Evolutionary conservation across 208 protist species (phyloP).

Genomic region (Crithidia mellificae): DNA sequence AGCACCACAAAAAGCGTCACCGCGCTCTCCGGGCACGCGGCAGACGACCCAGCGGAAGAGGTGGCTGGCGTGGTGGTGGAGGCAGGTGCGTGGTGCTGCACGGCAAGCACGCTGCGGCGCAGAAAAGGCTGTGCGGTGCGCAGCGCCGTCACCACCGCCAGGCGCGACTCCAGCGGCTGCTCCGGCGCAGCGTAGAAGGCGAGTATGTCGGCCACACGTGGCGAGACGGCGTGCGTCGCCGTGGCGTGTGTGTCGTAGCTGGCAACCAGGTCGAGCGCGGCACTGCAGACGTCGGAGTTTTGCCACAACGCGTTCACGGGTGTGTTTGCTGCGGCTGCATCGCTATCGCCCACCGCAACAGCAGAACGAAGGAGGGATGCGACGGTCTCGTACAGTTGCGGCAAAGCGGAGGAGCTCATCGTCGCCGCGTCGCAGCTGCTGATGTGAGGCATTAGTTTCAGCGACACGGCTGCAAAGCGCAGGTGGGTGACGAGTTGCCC

Average conservation of each 20-base stretch:
- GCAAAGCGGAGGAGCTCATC: background rate
- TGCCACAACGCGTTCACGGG: conserved; percentile 5
- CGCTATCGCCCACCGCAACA: background rate
- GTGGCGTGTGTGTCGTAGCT: conserved; percentile 22
- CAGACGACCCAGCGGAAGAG: no score
- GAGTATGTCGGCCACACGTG: conserved; percentile 35
- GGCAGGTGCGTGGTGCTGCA: background rate
- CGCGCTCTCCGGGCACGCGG: conserved; percentile 2
- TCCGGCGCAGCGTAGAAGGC: conserved; percentile 52
- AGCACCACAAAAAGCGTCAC: conserved; percentile 53
- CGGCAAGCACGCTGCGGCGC: conserved; percentile 8
- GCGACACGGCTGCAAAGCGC: conserved; percentile 19
- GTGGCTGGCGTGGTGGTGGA: no score
- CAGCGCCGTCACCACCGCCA: conserved; percentile 58
- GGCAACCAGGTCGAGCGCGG: conserved; percentile 42
- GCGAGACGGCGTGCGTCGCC: conserved; percentile 17
- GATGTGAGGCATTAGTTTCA: background rate
- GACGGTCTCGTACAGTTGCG: conserved; percentile 10
- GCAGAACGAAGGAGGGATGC: conserved; percentile 4
- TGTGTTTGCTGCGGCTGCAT: background rate
- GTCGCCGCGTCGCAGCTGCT: background rate
- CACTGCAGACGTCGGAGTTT: conserved; percentile 55
- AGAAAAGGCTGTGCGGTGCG: conserved; percentile 21
- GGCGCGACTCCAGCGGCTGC: conserved; percentile 54
- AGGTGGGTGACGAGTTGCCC: conserved; percentile 35